Percentiles rank a stretch among this genome's conserved stretches.
Evolutionary conservation across 495 filamentous ascomycete genomes (phyloP).

Genomic region (Bryoglossum gracile): DNA sequence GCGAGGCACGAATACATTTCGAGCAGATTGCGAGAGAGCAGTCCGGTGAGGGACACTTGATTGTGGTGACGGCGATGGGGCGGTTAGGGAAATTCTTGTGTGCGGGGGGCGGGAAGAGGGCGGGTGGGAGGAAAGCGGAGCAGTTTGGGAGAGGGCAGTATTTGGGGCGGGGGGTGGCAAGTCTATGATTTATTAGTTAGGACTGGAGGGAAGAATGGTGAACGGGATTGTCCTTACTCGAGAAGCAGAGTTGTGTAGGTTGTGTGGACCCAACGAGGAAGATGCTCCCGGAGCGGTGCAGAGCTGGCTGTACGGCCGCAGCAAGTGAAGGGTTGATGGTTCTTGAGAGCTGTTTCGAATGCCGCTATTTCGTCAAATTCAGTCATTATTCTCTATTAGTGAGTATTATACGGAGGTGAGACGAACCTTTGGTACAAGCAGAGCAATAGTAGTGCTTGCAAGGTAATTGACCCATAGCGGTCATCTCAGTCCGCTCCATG

Average conservation of each 20-base stretch:
- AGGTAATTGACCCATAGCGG: neutral
- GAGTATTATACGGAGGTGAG: neutral
- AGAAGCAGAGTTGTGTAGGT: too few species aligned
- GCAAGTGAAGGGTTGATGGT: slow-evolving; percentile 10
- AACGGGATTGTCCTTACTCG: too few species aligned
- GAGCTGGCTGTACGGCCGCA: slow-evolving; percentile 2
- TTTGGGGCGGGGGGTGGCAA: slow-evolving; percentile 1
- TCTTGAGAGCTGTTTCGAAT: slow-evolving; percentile 11
- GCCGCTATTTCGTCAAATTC: slow-evolving; percentile 6
- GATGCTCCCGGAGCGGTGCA: too few species aligned
- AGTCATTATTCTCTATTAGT: neutral
- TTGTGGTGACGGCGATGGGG: neutral
- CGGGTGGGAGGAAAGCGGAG: slow-evolving; percentile 1
- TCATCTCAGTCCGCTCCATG: slow-evolving; percentile 4
- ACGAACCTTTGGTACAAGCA: slow-evolving; percentile 8
- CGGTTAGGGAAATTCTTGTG: too few species aligned
- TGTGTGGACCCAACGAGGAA: too few species aligned
- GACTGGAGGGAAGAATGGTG: neutral
- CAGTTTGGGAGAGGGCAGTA: slow-evolving; percentile 4
- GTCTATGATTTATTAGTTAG: slow-evolving; percentile 2
- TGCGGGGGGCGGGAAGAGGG: too few species aligned
- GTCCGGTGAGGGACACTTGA: too few species aligned
- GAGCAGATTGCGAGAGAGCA: slow-evolving; percentile 1
- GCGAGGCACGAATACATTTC: neutral
- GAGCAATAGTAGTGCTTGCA: slow-evolving; percentile 13